These are phyloP conservation scores for Coelastrella sp. DNA, from an alignment of 139 green algal genomes.

Conservation along the genomic window DNA sequence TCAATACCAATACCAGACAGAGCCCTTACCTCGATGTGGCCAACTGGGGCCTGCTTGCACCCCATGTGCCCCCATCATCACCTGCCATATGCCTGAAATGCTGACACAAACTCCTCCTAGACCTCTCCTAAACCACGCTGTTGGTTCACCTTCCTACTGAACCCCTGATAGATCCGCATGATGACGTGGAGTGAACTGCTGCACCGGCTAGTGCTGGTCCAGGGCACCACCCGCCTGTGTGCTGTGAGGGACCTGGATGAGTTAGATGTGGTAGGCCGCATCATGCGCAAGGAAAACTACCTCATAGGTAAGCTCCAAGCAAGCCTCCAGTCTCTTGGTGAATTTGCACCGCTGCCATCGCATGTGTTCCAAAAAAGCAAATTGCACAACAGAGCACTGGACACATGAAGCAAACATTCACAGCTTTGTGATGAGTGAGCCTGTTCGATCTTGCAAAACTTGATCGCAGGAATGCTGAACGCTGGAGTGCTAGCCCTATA, in stretches of 20 bases:
- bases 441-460: neutral
- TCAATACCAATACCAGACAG: no score
- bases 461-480: slow-evolving; percentile 37
- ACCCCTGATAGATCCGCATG: slow-evolving; percentile 39
- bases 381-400: neutral
- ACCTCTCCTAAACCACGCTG: neutral
- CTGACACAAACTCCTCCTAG: no score
- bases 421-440: no score
- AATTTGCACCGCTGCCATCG: neutral
- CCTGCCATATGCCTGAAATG: neutral
- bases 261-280: slow-evolving; percentile 89
- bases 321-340: slow-evolving; percentile 52
- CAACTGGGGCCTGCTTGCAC: neutral
- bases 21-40: no score
- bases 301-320: slow-evolving; percentile 20
- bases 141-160: no score
- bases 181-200: slow-evolving; percentile 93
- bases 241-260: slow-evolving; percentile 85
- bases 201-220: slow-evolving; percentile 84
- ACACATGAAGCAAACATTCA: no score
- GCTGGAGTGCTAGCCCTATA: slow-evolving; percentile 75
- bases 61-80: neutral
- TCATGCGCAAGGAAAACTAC: slow-evolving; percentile 88
- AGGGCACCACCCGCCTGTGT: slow-evolving; percentile 83
- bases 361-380: no score